These are phyloP conservation scores for Colletotrichum tofieldiae DNA, from an alignment of 2,329 filamentous ascomycete genomes.

Conservation along the genomic window DNA sequence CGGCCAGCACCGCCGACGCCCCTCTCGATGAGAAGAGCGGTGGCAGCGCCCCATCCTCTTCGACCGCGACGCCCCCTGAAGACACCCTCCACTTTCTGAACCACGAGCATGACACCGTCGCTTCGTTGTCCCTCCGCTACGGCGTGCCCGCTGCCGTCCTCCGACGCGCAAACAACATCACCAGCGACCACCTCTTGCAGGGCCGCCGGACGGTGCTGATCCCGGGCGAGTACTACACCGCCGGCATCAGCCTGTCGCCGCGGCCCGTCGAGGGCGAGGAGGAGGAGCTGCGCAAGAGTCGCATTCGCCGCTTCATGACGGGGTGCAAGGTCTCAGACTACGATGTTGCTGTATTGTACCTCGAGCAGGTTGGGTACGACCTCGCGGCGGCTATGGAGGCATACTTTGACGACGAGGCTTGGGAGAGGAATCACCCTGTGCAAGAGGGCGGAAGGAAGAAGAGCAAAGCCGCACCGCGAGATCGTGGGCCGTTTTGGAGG, in stretches of 20 bases:
- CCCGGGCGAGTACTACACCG: constrained; percentile 79
- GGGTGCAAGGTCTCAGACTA: constrained; percentile 84
- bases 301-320: constrained; percentile 84
- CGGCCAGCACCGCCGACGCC: constrained; percentile 43
- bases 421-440: constrained; percentile 80
- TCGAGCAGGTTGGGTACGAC: constrained; percentile 79
- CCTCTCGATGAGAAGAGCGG: constrained; percentile 51
- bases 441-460: constrained; percentile 54
- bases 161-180: constrained; percentile 78
- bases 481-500: constrained; percentile 52
- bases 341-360: constrained; percentile 82
- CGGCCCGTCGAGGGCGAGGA: constrained; percentile 81
- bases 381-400: constrained; percentile 74
- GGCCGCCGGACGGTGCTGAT: constrained; percentile 81
- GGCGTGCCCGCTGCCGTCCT: constrained; percentile 75
- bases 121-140: constrained; percentile 80
- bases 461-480: constrained; percentile 45
- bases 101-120: constrained; percentile 77
- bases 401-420: constrained; percentile 80
- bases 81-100: constrained; percentile 84
- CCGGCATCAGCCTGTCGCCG: constrained; percentile 77
- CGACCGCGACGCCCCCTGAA: constrained; percentile 55
- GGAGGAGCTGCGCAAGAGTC: constrained; percentile 79
- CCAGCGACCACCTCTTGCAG: constrained; percentile 78
- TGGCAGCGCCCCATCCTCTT: constrained; percentile 10